A percentile compares a stretch with the other conserved stretches of the same genome.
Conservation (phyloP, 176 grass and related monocot species). For the Tillandsia leiboldiana region DNA sequence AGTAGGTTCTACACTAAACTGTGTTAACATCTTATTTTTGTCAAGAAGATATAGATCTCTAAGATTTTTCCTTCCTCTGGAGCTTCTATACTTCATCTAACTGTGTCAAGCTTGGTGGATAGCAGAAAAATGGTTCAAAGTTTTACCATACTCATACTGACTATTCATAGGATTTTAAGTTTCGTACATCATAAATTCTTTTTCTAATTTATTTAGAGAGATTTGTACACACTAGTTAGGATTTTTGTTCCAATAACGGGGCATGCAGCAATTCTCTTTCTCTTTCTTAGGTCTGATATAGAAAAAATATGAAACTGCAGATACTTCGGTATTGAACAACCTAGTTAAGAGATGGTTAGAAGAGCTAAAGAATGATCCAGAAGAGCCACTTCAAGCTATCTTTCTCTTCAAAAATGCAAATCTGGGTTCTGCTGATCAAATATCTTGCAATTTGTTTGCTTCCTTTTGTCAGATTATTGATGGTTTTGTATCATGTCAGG, state of each 20-base stretch:
- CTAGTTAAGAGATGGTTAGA: constrained; percentile 85
- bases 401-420: constrained; percentile 65
- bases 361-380: constrained; percentile 70
- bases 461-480: constrained; percentile 56
- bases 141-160: not conserved
- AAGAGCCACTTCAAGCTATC: constrained; percentile 51
- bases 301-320: constrained; percentile 30
- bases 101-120: not conserved
- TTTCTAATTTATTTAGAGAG: not conserved
- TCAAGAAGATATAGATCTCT: not conserved
- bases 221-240: not conserved
- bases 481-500: constrained; percentile 68
- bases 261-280: not conserved
- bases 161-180: not conserved
- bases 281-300: constrained; percentile 10
- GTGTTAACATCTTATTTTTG: not conserved
- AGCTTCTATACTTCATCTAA: not conserved
- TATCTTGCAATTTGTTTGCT: constrained; percentile 61
- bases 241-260: not conserved
- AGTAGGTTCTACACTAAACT: not conserved
- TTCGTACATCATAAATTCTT: not conserved
- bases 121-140: not conserved
- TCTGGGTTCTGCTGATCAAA: constrained; percentile 46
- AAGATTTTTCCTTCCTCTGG: not conserved
- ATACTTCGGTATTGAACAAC: constrained; percentile 47